These are phyloP conservation scores for Bruguiera hainesii DNA, from an alignment of 441 rosid species.

Conservation along the genomic window DNA sequence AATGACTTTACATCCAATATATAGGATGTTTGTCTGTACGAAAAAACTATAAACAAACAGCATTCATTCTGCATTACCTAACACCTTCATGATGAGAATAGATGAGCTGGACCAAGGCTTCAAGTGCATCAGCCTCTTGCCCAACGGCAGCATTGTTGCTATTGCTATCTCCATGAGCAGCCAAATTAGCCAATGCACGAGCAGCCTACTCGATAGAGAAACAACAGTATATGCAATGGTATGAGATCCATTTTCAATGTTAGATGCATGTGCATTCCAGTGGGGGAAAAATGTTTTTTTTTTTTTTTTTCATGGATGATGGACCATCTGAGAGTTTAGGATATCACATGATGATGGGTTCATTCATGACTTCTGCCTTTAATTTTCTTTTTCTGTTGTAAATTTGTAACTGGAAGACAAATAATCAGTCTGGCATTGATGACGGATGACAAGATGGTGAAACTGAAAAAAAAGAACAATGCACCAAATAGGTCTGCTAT, in stretches of 20 bases:
- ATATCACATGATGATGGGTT: too few relatives aligned
- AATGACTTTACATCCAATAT: too few relatives aligned
- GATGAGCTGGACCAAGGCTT: constrained; percentile 44
- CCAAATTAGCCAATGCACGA: constrained; percentile 53
- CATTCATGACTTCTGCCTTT: too few relatives aligned
- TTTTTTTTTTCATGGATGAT: too few relatives aligned
- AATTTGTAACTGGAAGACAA: too few relatives aligned
- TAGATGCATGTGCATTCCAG: too few relatives aligned
- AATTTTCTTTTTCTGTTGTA: too few relatives aligned
- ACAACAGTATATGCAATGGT: neutral
- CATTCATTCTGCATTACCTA: constrained; percentile 26
- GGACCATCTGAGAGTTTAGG: too few relatives aligned
- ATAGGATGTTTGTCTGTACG: neutral
- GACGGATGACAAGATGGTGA: too few relatives aligned
- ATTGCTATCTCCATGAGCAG: constrained; percentile 49
- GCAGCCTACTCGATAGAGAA: constrained; percentile 33
- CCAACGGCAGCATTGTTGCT: constrained; percentile 45
- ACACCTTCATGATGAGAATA: constrained; percentile 51
- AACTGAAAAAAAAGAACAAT: neutral
- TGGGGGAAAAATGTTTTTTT: too few relatives aligned
- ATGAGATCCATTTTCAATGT: neutral
- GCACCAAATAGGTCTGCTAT: too few relatives aligned
- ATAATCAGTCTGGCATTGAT: too few relatives aligned
- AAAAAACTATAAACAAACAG: neutral
- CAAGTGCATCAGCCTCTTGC: constrained; percentile 46